Evolutionary conservation across 805 yeast genomes (phyloP).

Genomic region (Yarrowia bubula): DNA sequence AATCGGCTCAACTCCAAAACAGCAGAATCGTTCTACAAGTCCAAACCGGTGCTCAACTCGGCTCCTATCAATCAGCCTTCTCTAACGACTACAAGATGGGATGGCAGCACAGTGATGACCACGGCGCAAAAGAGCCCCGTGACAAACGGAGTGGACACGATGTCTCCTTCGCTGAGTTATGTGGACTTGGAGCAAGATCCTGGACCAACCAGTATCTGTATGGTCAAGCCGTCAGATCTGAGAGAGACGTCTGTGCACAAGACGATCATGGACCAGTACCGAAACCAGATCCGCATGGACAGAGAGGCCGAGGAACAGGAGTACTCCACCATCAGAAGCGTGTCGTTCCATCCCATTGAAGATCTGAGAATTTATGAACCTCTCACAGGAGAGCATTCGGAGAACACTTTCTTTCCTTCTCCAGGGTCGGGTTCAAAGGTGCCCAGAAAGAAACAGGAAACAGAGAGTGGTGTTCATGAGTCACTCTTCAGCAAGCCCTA

Average conservation of each 20-base stretch:
- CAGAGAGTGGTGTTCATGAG: neutral
- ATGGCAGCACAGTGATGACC: neutral
- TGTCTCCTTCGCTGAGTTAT: neutral
- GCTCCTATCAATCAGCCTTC: conserved; percentile 7
- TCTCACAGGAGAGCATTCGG: conserved; percentile 15
- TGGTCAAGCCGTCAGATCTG: conserved; percentile 8
- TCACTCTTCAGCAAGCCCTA: too few species aligned
- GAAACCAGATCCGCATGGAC: neutral
- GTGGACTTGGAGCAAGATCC: neutral
- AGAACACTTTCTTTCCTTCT: conserved; percentile 7
- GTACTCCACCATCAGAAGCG: neutral
- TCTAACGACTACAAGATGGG: neutral
- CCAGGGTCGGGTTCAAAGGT: conserved; percentile 18
- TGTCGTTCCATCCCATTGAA: neutral
- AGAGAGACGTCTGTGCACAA: neutral
- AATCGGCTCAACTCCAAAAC: conserved; percentile 7
- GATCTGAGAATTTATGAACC: conserved; percentile 5
- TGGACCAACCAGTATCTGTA: conserved; percentile 4
- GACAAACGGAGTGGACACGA: neutral
- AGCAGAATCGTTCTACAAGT: neutral
- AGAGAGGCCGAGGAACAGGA: neutral
- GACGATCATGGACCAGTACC: conserved; percentile 16
- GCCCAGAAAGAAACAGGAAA: neutral
- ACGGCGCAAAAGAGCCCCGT: neutral
- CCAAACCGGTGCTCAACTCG: conserved; percentile 1